Evolutionary conservation across 768 basidiomycete genomes (phyloP), one percentile per base, ranked within the genome.

Genomic region (Omphalotus guepiniiformis): DNA sequence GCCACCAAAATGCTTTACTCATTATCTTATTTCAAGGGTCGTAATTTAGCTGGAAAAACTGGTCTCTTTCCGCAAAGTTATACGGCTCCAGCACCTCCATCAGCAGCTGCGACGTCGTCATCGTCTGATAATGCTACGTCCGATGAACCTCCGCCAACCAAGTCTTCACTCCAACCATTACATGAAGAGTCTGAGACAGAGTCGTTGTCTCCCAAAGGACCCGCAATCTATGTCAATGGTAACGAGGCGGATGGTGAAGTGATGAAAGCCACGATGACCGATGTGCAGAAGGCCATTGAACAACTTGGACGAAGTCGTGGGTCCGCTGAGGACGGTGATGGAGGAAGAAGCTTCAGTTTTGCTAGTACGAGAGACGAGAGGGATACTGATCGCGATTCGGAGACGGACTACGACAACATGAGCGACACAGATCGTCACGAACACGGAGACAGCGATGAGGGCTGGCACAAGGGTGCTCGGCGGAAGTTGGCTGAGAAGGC

Each of bases 31-130:
- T 39, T 53, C n/a, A 63, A 93, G 90, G 93, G 94, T 13, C 83
- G 86, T 28, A 96, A 93, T 65, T 62, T 76, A 5, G 71, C 79
- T 11, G 95, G 94, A 4, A 83, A 83, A 62, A 68, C 78, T n/a
- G 96, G 96, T 2, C 71, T 99, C 9, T 98, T 99, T 58, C 96
- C 96, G 2, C 77, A 86, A 56, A 84, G 80, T 52, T 97, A 97
- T 59, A 95, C 94, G 0, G 75, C 88, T 0, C 68, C 79, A 3
- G 73, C 68, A 2, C 75, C 78, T 0, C 76, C 82, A 3, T 57
- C 28, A 3, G 19, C 48, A 48, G 25, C 40, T 35, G 23, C 57
- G 25, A 55, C 66, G n/a, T 39, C 61, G 30, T 58, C 66, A 25
- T 52, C 61, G 6, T 42, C 66, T 2, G 54, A 53, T 22, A 44